phyloP scores from a whole-genome alignment of 164 flowering plant species.

The Pachysandra terminalis region DNA sequence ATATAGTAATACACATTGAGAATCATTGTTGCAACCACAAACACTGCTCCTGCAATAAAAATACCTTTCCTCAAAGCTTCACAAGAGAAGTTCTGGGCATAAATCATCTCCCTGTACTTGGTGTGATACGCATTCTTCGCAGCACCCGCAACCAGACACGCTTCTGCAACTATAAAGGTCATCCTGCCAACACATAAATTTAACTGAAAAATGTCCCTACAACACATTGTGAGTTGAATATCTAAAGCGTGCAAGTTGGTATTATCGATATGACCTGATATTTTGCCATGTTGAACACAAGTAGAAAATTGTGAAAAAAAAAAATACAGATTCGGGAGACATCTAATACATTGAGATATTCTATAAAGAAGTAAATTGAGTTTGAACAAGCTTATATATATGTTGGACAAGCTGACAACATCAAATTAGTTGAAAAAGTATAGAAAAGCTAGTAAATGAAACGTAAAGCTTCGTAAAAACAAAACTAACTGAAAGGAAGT shows the following conservation, averaged over 20 bases:
- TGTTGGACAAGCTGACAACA: no score
- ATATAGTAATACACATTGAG: constrained; percentile 84
- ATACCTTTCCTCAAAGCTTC: constrained; percentile 85
- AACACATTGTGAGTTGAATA: background rate
- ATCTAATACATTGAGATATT: no score
- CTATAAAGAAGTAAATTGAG: no score
- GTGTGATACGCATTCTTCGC: constrained; percentile 91
- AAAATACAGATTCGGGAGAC: no score
- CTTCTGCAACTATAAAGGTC: constrained; percentile 81
- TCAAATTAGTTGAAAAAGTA: background rate
- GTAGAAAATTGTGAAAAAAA: no score
- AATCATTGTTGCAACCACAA: constrained; percentile 81
- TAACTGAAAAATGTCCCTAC: background rate
- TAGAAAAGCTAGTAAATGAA: background rate
- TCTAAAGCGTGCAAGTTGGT: background rate
- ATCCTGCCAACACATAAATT: constrained; percentile 42
- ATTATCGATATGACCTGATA: background rate
- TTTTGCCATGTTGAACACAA: background rate
- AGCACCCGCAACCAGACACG: constrained; percentile 87
- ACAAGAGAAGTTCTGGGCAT: constrained; percentile 75
- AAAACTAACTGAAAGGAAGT: no score
- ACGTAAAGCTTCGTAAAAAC: no score
- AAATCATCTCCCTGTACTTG: constrained; percentile 57
- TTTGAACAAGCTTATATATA: no score
- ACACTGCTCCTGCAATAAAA: constrained; percentile 92